These are phyloP conservation scores for Arctium minus DNA, from an alignment of 129 eudicot species.

Conservation along the genomic window DNA sequence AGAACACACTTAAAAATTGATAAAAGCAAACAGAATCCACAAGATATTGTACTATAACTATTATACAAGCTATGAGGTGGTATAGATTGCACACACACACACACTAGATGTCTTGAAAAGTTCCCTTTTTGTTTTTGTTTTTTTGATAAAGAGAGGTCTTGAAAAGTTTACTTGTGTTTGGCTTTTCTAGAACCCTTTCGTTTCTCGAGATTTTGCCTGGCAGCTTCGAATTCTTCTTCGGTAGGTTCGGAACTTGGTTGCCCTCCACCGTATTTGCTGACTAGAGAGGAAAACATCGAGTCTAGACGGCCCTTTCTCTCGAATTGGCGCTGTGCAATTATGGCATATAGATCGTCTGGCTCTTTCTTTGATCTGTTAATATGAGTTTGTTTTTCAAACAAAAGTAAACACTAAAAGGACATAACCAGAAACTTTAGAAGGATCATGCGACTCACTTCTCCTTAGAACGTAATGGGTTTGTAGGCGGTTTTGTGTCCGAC, in stretches of 20 bases:
- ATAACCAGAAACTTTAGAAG: neutral
- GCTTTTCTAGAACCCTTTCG: conserved; percentile 41
- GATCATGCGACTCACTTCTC: conserved; percentile 48
- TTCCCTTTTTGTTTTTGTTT: no score
- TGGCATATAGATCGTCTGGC: conserved; percentile 54
- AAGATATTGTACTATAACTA: neutral
- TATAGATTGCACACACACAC: neutral
- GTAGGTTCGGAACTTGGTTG: conserved; percentile 51
- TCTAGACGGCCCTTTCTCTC: conserved; percentile 69
- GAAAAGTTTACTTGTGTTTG: conserved; percentile 31
- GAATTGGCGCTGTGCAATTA: conserved; percentile 52
- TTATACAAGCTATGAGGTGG: neutral
- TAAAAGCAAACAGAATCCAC: conserved; percentile 1
- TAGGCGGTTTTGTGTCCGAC: conserved; percentile 65
- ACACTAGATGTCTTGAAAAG: neutral
- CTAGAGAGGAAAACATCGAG: conserved; percentile 75
- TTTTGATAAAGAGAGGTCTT: neutral
- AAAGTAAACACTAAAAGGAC: neutral
- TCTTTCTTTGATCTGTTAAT: conserved; percentile 46
- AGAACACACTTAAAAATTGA: neutral
- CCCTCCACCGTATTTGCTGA: conserved; percentile 64
- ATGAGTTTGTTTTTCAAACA: neutral
- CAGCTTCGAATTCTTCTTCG: conserved; percentile 93
- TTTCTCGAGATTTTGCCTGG: conserved; percentile 52
- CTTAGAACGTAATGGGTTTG: conserved; percentile 44